These are phyloP conservation scores for Fistulifera solaris DNA, from an alignment of 108 stramenopile genomes.

Conservation along the genomic window DNA sequence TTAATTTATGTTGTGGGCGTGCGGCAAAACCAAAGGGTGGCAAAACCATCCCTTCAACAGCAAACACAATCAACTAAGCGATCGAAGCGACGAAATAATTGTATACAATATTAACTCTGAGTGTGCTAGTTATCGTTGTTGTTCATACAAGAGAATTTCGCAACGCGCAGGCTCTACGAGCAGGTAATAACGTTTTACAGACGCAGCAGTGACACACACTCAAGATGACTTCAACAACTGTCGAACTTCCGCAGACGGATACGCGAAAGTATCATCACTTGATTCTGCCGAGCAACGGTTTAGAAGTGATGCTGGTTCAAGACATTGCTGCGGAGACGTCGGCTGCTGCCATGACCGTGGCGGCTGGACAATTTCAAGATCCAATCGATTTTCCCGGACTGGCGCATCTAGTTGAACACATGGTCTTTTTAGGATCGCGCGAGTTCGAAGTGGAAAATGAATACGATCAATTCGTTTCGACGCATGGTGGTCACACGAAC, in stretches of 20 bases:
- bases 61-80: no score
- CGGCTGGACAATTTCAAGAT: constrained; percentile 18
- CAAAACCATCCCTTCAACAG: no score
- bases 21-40: no score
- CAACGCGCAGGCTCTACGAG: no score
- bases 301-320: background rate
- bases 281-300: background rate
- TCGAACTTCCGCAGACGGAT: constrained; percentile 1
- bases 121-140: no score
- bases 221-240: background rate
- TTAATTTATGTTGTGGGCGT: no score
- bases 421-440: constrained; percentile 48
- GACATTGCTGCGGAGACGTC: background rate
- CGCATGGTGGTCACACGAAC: constrained; percentile 71
- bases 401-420: constrained; percentile 80
- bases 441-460: constrained; percentile 48
- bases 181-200: no score
- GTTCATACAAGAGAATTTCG: no score
- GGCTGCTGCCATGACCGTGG: constrained; percentile 12
- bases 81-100: no score
- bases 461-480: constrained; percentile 46
- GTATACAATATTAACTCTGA: no score
- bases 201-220: no score
- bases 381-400: constrained; percentile 30
- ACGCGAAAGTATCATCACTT: constrained; percentile 1